phyloP scores from a whole-genome alignment of 768 basidiomycete genomes.

The Leccinum ochraceum region DNA sequence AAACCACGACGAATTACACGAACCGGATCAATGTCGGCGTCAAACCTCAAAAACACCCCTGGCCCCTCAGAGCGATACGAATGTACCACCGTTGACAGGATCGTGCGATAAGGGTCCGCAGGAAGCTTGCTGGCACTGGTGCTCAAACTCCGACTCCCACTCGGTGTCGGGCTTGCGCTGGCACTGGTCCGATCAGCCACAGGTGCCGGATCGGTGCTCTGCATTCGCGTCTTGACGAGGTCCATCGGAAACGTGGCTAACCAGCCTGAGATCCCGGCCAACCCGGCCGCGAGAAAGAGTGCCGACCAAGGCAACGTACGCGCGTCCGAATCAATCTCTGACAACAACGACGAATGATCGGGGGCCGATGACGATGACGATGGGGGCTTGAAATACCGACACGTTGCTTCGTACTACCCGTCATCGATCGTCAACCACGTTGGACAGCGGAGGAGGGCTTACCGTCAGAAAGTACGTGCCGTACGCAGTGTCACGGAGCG shows the following conservation, averaged over 20 bases:
- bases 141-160: not conserved
- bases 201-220: conserved; percentile 42
- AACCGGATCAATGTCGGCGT: conserved; percentile 65
- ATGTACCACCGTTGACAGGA: conserved; percentile 54
- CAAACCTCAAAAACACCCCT: conserved; percentile 75
- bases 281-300: conserved; percentile 70
- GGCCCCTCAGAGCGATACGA: conserved; percentile 67
- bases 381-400: conserved; percentile 45
- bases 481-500: conserved; percentile 77
- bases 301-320: conserved; percentile 49
- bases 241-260: conserved; percentile 83
- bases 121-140: not conserved
- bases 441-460: conserved; percentile 22
- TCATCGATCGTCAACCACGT: conserved; percentile 4
- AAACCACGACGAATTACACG: conserved; percentile 2
- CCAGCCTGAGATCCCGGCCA: conserved; percentile 82
- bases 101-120: conserved; percentile 58
- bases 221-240: conserved; percentile 88
- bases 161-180: not conserved
- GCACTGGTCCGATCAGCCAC: not conserved
- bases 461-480: conserved; percentile 85
- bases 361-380: conserved; percentile 10
- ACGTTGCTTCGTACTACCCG: conserved; percentile 64
- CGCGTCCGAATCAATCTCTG: conserved; percentile 42
- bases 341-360: conserved; percentile 39